Evolutionary conservation across 768 basidiomycete species (phyloP).

Genomic region (Suillus ampliporus): DNA sequence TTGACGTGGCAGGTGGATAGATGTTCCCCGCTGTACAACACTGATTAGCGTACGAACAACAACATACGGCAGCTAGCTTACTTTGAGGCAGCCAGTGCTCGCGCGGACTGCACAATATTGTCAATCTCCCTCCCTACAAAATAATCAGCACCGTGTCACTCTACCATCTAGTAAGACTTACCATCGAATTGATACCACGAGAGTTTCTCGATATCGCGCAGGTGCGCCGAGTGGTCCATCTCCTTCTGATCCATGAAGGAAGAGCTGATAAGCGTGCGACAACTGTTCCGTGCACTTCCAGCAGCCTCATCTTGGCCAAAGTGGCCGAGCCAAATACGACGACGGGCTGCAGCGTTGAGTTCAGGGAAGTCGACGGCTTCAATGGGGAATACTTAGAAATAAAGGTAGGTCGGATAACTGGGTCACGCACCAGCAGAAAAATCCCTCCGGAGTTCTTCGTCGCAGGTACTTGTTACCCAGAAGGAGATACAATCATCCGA

Average conservation of each 20-base stretch:
- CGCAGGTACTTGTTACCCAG: constrained; percentile 2
- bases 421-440: not conserved
- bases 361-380: constrained; percentile 2
- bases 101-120: not conserved
- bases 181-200: constrained; percentile 2
- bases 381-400: not conserved
- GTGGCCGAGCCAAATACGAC: constrained; percentile 3
- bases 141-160: not conserved
- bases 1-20: not conserved
- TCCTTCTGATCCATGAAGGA: not conserved
- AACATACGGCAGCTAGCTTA: not conserved
- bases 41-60: not conserved
- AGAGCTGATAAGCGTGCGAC: not conserved
- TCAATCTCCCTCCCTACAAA: constrained; percentile 2
- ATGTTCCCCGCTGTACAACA: not conserved
- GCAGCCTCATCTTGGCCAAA: not conserved
- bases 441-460: not conserved
- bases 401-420: too few species aligned
- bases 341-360: not conserved
- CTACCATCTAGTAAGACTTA: not conserved
- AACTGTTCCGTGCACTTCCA: not conserved
- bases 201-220: constrained; percentile 5
- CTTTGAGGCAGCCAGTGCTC: constrained; percentile 2
- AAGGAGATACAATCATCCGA: constrained; percentile 1
- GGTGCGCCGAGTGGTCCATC: not conserved